Conservation (phyloP, 768 basidiomycete genomes). For the Boletus patriciae region DNA sequence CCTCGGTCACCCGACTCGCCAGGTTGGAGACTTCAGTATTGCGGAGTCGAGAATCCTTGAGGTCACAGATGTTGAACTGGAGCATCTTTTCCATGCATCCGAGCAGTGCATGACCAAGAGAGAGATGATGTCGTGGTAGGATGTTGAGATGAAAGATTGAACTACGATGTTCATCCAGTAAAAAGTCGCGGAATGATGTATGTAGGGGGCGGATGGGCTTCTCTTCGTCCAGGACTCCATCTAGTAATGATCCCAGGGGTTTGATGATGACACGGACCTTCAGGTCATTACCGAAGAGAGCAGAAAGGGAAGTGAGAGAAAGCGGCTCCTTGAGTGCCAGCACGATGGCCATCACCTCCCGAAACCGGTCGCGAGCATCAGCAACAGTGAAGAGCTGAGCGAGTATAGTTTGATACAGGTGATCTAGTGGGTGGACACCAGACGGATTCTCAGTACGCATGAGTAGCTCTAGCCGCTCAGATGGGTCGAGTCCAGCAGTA, state of each 20-base stretch:
- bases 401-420: constrained; percentile 14
- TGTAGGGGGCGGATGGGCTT: constrained; percentile 30
- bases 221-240: constrained; percentile 8
- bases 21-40: too few relatives aligned
- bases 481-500: constrained; percentile 1
- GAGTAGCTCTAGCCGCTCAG: constrained; percentile 7
- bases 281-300: constrained; percentile 2
- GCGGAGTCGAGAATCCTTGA: too few relatives aligned
- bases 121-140: too few relatives aligned
- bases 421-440: neutral
- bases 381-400: constrained; percentile 1
- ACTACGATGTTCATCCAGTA: constrained; percentile 21
- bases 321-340: constrained; percentile 12
- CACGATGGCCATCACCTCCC: constrained; percentile 11
- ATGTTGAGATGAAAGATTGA: too few relatives aligned
- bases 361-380: constrained; percentile 2
- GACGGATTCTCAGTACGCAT: neutral
- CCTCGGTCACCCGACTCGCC: too few relatives aligned
- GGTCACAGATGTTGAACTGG: too few relatives aligned
- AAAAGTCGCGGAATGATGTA: constrained; percentile 35
- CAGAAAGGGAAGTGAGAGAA: constrained; percentile 7
- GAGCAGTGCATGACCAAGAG: too few relatives aligned
- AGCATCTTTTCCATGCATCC: too few relatives aligned
- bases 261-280: constrained; percentile 8
- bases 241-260: constrained; percentile 19